Base-by-base conservation (phyloP, 2,329 filamentous ascomycete genomes). In the Xylaria sp. region DNA sequence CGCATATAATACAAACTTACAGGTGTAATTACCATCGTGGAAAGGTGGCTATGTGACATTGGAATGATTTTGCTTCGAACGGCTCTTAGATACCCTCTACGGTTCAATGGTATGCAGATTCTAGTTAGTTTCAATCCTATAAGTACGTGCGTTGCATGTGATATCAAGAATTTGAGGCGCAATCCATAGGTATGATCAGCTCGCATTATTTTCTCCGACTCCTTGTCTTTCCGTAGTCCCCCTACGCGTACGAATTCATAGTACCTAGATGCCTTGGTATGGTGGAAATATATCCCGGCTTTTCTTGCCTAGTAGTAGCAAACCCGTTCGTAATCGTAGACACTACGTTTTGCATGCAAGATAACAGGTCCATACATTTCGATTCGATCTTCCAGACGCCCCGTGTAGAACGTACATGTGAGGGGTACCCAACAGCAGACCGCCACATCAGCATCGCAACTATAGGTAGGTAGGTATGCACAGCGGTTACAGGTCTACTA, bases 1-100 rank as follows among this genome's bases (percentile, higher is more conserved):
- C 45, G 16, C 52, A 52, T 34, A 45, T 64, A 11, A 63, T 65
- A 56, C 48, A 49, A n/a, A 41, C 34, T 34, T 61, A 63, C 24
- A 60, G 57, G 50, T 40, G 46, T 44, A 48, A n/a, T 24, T 44
- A 39, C 24, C 24, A 26, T 16, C 18, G 18, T 29, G 8, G 19
- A 42, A 2, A 17, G 37, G 22, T 21, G 7, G 18, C 19, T 19
- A 44, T 20, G 11, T 34, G 29, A 13, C 9, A 3, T 7, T 34
- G 29, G 29, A 34, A 13, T 34, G 11, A 13, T 7, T 34, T 7
- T 34, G 24, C 8, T 34, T 34, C 16, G 29, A 34, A 34, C 16
- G 3, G 29, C 29, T 4, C 11, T 34, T 34, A 34, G 47, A 57
- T 57, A 56, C 52, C 49, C 42, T n/a, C 29, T 7, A 7, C 11